Conservation (phyloP, 1,284 basidiomycete species). For the Ustilago esculenta region DNA sequence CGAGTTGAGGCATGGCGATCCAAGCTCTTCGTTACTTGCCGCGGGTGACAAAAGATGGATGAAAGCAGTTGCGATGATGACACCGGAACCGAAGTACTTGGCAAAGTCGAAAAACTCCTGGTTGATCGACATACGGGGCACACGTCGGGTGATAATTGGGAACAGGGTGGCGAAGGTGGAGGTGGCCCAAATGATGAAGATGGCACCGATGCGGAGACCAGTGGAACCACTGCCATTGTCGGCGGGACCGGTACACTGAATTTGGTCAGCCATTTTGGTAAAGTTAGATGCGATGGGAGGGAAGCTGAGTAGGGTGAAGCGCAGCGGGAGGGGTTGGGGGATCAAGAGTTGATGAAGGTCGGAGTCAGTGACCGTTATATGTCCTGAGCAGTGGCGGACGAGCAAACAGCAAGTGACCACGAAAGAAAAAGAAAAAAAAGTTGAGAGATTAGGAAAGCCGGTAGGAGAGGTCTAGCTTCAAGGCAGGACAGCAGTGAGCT, state of each 20-base stretch:
- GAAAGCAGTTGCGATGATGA: slow-evolving; percentile 78
- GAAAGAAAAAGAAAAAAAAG: too few relatives aligned
- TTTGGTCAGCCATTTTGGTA: slow-evolving; percentile 29
- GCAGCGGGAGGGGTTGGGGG: too few relatives aligned
- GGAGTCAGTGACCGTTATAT: too few relatives aligned
- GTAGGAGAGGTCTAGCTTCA: too few relatives aligned
- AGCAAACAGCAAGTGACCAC: too few relatives aligned
- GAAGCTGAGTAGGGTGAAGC: too few relatives aligned
- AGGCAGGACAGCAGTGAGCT: background rate
- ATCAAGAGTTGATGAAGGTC: too few relatives aligned
- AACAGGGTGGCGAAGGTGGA: slow-evolving; percentile 77
- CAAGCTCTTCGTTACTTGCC: slow-evolving; percentile 52
- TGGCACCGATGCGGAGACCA: slow-evolving; percentile 74
- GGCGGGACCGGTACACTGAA: slow-evolving; percentile 34
- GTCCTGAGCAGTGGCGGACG: background rate
- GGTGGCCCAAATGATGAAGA: slow-evolving; percentile 82
- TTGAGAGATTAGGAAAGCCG: background rate
- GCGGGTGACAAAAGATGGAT: slow-evolving; percentile 67
- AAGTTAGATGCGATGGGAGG: too few relatives aligned
- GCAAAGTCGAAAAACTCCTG: slow-evolving; percentile 72
- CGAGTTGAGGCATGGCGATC: slow-evolving; percentile 50
- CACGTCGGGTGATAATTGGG: slow-evolving; percentile 78
- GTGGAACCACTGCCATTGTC: slow-evolving; percentile 35
- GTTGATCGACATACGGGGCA: slow-evolving; percentile 66
- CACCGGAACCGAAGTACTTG: slow-evolving; percentile 87